Evolutionary conservation across 2,329 filamentous ascomycete species (phyloP).

Genomic region (Stylonectria norvegica): DNA sequence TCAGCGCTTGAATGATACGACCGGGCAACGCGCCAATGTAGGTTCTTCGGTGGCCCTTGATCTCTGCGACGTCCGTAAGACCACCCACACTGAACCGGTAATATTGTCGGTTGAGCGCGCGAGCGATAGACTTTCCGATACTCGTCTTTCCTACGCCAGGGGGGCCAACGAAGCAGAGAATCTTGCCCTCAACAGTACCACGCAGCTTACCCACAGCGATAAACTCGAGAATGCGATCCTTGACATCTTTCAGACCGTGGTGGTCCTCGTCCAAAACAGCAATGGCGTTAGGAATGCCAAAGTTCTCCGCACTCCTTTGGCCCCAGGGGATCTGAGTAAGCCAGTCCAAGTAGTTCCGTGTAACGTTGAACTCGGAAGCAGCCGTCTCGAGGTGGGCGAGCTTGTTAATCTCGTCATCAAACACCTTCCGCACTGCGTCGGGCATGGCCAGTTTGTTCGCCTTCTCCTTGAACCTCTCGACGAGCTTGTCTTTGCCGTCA

Average conservation of each 20-base stretch:
- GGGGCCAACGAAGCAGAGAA: slow-evolving; percentile 93
- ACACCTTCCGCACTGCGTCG: slow-evolving; percentile 92
- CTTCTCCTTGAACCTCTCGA: slow-evolving; percentile 97
- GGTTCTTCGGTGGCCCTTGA: slow-evolving; percentile 94
- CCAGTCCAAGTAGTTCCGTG: slow-evolving; percentile 97
- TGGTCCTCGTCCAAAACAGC: slow-evolving; percentile 93
- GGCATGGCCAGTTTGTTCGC: slow-evolving; percentile 93
- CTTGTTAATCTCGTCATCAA: slow-evolving; percentile 98
- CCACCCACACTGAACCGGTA: slow-evolving; percentile 98
- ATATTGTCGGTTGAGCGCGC: slow-evolving; percentile 91
- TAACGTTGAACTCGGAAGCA: slow-evolving; percentile 97
- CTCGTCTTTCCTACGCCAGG: slow-evolving; percentile 98
- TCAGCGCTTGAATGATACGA: slow-evolving; percentile 94
- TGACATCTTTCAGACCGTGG: slow-evolving; percentile 95
- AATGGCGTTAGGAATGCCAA: slow-evolving; percentile 87
- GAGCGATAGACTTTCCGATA: slow-evolving; percentile 96
- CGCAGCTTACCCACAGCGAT: slow-evolving; percentile 97
- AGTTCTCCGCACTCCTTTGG: slow-evolving; percentile 91
- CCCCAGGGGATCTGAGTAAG: slow-evolving; percentile 98
- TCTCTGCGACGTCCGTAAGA: slow-evolving; percentile 94
- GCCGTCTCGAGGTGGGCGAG: slow-evolving; percentile 91
- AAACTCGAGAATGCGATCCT: slow-evolving; percentile 96
- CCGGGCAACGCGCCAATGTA: slow-evolving; percentile 95
- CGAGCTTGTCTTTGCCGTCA: slow-evolving; percentile 95
- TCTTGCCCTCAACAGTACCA: slow-evolving; percentile 97